phyloP scores from a whole-genome alignment of 805 yeast species.

The Teunomyces kruisii region DNA sequence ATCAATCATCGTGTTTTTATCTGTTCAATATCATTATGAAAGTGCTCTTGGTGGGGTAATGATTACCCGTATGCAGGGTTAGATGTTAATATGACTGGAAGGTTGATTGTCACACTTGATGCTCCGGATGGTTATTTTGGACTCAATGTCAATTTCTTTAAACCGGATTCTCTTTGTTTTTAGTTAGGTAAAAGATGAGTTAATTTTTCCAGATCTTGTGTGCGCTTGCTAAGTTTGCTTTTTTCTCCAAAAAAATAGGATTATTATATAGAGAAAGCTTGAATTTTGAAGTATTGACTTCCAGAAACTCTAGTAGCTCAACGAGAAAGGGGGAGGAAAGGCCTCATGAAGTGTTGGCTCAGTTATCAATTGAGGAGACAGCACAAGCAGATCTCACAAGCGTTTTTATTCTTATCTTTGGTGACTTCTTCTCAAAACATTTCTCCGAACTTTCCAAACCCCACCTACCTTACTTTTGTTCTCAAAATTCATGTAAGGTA shows the following conservation, averaged over 20 bases:
- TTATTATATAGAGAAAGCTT: no score
- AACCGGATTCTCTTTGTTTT: not conserved
- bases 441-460: conserved; percentile 58
- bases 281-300: no score
- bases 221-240: no score
- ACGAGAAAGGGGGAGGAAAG: no score
- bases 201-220: no score
- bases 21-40: conserved; percentile 33
- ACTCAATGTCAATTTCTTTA: conserved; percentile 25
- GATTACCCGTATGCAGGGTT: conserved; percentile 29
- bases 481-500: conserved; percentile 27
- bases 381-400: no score
- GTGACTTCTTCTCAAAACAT: conserved; percentile 42
- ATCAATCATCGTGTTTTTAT: conserved; percentile 36
- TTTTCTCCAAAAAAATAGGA: no score
- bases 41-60: conserved; percentile 31
- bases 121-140: conserved; percentile 40
- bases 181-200: no score
- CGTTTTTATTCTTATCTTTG: not conserved
- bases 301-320: no score
- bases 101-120: conserved; percentile 13
- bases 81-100: conserved; percentile 24
- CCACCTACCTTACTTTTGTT: conserved; percentile 48
- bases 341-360: no score
- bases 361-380: no score